These are phyloP conservation scores for Trapa bicornis DNA, from an alignment of 345 rosid species.

Conservation along the genomic window DNA sequence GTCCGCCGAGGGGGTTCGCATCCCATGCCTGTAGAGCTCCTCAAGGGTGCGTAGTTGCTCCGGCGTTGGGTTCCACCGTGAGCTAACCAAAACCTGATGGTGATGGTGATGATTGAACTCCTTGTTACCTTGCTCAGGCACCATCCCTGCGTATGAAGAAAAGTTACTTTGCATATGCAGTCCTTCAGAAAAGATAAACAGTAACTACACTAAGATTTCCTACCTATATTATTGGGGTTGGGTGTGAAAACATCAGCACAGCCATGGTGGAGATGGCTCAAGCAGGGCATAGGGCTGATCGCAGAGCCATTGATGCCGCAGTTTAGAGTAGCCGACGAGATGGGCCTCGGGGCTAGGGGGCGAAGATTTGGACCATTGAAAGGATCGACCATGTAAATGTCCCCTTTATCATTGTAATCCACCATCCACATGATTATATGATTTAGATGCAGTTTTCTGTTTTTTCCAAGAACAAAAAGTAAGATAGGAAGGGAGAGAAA, in stretches of 20 bases:
- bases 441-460: background rate
- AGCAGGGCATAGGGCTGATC: constrained; percentile 12
- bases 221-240: constrained; percentile 33
- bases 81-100: constrained; percentile 42
- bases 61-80: constrained; percentile 95
- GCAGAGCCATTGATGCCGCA: constrained; percentile 3
- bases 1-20: constrained; percentile 83
- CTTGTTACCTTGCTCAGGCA: constrained; percentile 55
- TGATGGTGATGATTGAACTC: constrained; percentile 42
- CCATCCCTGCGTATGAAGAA: constrained; percentile 7
- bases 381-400: constrained; percentile 46
- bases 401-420: constrained; percentile 67
- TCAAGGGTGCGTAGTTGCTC: constrained; percentile 80
- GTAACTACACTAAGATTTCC: constrained; percentile 15
- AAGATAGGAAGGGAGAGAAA: background rate
- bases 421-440: constrained; percentile 61
- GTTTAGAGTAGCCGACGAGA: constrained; percentile 22
- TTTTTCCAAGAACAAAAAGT: background rate
- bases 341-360: constrained; percentile 68
- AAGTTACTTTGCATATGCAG: background rate
- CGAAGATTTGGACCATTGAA: constrained; percentile 51
- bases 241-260: constrained; percentile 37
- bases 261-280: constrained; percentile 26
- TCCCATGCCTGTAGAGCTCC: constrained; percentile 69
- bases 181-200: background rate